Evolutionary conservation across 352 stramenopile genomes (phyloP).

Genomic region (Pythium sp.): DNA sequence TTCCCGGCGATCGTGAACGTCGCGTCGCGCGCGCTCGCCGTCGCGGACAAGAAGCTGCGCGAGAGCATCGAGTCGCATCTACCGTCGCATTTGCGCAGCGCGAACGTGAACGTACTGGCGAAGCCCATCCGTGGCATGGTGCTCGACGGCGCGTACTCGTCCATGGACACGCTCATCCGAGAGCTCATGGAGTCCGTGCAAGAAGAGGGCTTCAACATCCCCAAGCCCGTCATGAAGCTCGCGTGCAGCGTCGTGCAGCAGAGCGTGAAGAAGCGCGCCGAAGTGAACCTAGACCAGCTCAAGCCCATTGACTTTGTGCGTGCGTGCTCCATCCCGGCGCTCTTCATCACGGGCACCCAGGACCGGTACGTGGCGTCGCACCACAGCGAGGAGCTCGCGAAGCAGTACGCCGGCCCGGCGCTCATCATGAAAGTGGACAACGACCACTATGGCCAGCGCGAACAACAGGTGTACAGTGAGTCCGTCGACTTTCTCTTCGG

Average conservation of each 20-base stretch:
- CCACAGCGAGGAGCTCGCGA: constrained; percentile 65
- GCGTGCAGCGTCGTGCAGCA: constrained; percentile 62
- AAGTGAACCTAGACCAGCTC: constrained; percentile 67
- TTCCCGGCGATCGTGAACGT: constrained; percentile 82
- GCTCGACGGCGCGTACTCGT: constrained; percentile 72
- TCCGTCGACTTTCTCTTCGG: constrained; percentile 66
- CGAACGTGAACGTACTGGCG: constrained; percentile 32
- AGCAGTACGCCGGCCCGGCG: constrained; percentile 54
- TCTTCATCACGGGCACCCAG: constrained; percentile 60
- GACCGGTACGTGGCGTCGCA: constrained; percentile 67
- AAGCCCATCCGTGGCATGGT: constrained; percentile 76
- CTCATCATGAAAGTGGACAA: constrained; percentile 55
- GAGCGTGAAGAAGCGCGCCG: constrained; percentile 73
- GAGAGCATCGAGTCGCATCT: constrained; percentile 58
- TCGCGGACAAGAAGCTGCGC: constrained; percentile 40
- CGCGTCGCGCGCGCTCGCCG: constrained; percentile 48
- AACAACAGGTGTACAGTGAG: constrained; percentile 40
- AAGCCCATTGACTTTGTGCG: constrained; percentile 68
- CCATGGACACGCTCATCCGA: constrained; percentile 63
- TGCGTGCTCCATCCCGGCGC: constrained; percentile 65
- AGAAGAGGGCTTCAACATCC: constrained; percentile 70
- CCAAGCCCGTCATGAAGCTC: constrained; percentile 68
- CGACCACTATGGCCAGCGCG: constrained; percentile 60
- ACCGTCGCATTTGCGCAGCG: constrained; percentile 44
- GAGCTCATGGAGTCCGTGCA: constrained; percentile 62